Percentiles rank a stretch among this genome's conserved stretches.
phyloP scores from a whole-genome alignment of 2,329 filamentous ascomycete species.

The Scytalidium sp. region DNA sequence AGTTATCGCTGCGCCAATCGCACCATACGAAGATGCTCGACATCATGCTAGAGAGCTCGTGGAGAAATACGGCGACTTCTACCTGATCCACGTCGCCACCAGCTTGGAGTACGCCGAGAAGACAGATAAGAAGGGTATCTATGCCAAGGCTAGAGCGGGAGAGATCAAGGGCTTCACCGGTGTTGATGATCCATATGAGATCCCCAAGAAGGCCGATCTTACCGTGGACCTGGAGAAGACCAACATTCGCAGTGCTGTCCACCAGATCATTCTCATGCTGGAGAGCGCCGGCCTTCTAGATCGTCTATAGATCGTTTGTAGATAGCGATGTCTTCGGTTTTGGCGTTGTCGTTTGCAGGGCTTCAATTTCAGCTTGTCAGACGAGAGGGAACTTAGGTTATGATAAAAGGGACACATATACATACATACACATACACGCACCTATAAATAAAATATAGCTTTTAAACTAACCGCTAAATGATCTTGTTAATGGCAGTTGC shows the following conservation, averaged over 20 bases:
- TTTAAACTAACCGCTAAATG: no score
- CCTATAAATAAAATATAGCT: no score
- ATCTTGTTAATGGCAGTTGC: no score
- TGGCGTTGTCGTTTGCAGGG: background rate
- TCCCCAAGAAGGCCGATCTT: slow-evolving; percentile 75
- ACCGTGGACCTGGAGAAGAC: slow-evolving; percentile 83
- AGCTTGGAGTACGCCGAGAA: slow-evolving; percentile 90
- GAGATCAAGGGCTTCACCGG: slow-evolving; percentile 99
- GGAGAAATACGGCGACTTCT: slow-evolving; percentile 87
- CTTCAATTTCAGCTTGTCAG: background rate
- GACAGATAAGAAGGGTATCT: slow-evolving; percentile 91
- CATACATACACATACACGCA: no score
- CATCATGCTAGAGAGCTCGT: slow-evolving; percentile 78
- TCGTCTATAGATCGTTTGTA: slow-evolving; percentile 35
- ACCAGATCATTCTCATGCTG: slow-evolving; percentile 91
- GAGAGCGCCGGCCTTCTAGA: slow-evolving; percentile 89
- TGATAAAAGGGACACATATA: no score
- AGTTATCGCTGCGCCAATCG: slow-evolving; percentile 95
- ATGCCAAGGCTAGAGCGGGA: slow-evolving; percentile 76
- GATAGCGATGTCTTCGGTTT: background rate
- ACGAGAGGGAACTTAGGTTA: no score
- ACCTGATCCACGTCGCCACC: slow-evolving; percentile 92
- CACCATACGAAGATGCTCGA: slow-evolving; percentile 80
- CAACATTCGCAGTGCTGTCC: slow-evolving; percentile 87
- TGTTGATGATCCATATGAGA: slow-evolving; percentile 95